A percentile compares a stretch with the other conserved stretches of the same genome.
phyloP scores from a whole-genome alignment of 1,284 basidiomycete species.

The Pseudozyma thailandica region DNA sequence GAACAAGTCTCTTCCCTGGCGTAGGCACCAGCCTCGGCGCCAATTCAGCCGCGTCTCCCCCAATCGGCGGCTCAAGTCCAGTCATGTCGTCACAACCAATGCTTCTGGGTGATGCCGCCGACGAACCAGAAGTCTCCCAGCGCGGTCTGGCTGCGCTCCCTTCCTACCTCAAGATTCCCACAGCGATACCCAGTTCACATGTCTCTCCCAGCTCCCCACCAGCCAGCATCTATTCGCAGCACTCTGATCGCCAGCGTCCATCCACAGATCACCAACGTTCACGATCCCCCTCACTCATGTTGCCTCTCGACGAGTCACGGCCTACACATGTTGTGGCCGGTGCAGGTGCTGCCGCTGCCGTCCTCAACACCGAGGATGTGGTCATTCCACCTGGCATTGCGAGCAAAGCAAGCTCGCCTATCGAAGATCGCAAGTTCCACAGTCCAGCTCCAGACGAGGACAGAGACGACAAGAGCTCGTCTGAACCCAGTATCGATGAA shows the following conservation, averaged over 20 bases:
- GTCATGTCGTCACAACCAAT: conserved; percentile 43
- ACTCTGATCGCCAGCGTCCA: conserved; percentile 22
- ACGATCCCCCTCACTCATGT: conserved; percentile 39
- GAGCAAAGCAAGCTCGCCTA: conserved; percentile 56
- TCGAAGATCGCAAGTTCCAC: conserved; percentile 19
- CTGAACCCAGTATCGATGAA: conserved; percentile 22
- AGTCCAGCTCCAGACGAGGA: conserved; percentile 5
- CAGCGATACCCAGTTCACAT: conserved; percentile 61
- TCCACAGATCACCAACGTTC: conserved; percentile 25
- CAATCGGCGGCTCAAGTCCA: conserved; percentile 35
- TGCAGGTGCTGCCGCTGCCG: conserved; percentile 48
- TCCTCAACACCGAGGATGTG: conserved; percentile 55
- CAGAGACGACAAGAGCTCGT: background rate
- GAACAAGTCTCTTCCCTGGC: conserved; percentile 38
- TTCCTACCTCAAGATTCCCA: conserved; percentile 67
- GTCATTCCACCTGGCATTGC: conserved; percentile 53
- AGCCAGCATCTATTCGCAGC: conserved; percentile 33
- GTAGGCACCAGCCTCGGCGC: conserved; percentile 40
- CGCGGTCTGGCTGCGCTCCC: conserved; percentile 52
- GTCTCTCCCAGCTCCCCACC: conserved; percentile 37
- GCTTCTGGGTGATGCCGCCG: conserved; percentile 11
- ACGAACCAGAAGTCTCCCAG: conserved; percentile 12
- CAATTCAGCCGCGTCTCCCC: conserved; percentile 36
- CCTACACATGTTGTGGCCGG: conserved; percentile 29
- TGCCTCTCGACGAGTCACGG: conserved; percentile 20